Evolutionary conservation across 2,329 filamentous ascomycete species (phyloP), one percentile per base, ranked within the genome.

Genomic region (Aspergillus unguis): DNA sequence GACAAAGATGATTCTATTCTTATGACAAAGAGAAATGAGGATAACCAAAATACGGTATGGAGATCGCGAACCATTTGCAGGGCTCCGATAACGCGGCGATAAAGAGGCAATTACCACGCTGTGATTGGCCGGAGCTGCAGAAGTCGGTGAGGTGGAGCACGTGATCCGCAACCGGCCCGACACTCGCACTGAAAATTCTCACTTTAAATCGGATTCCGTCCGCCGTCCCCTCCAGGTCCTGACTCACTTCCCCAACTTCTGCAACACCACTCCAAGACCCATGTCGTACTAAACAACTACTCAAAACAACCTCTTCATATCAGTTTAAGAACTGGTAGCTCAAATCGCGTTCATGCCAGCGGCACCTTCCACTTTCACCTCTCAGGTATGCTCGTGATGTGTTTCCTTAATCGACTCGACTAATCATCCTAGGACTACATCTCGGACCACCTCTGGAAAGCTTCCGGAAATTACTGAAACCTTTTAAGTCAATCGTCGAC

Each of bases 311-410:
- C 27, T 35, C 40, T 56, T 33, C 48, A 52, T 52, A 48, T 56
- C 50, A 55, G 53, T 59, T 58, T 59, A 52, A 50, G 67, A 66
- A 71, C 71, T 72, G 68, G 61, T 66, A 65, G 56, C 59, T 60
- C 62, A 70, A 70, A 61, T 80, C 80, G 86, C 85, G 81, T 85
- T 86, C 87, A 91, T 91, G 87, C 87, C 85, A 86, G 86, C 86
- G 80, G 85, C 86, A 82, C 81, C 83, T 77, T 90, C 88, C 75
- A 82, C 86, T 75, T 92, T 90, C 80, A 92, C 88, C 78, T 92
- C 87, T 77, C 88, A 92, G 85, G 87, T 90, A 86, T 58, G 80
- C 74, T 40, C 29, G 25, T 8, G 23, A 17, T 31, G 28, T 32
- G 28, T 29, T 27, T 48, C 26, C 27, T 9, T 31, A 32, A 8